Evolutionary conservation across 805 yeast species (phyloP), one percentile per base, ranked within the genome.

Genomic region (Saturnispora silvae): DNA sequence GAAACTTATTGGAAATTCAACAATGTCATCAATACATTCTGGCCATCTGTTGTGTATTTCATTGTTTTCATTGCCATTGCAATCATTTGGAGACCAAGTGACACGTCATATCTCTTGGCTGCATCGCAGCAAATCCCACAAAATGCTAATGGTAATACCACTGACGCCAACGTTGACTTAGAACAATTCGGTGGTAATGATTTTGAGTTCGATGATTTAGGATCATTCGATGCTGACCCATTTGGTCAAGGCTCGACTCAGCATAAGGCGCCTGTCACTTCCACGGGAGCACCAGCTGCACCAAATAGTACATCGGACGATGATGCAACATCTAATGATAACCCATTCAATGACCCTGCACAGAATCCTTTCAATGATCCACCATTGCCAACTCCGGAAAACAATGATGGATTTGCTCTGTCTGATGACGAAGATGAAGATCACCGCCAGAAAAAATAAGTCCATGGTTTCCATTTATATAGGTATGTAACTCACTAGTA

Each of bases 41-140:
- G 97, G 96, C 95, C 96, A 28, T 78, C 94, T 34, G 70, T 85
- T 34, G 79, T 86, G 11, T 92, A 85, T 61, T 84, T 82, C 53
- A 60, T 78, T 33, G 87, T 87, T 27, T 87, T 92, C 56, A 71
- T 80, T 50, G 73, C 86, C 8, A 68, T 92, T 45, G 83, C 95
- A 4, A 75, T 86, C 64, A 72, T 92, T 45, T 92, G 98, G 98
- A 79, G 98, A 59, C 99, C 99, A 37, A 89, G 96, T 0, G 92
- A 81, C 48, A 85, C 95, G 28, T 86, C 95, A 40, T 82, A 87
- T 52, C 79, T 94, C 74, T 72, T 92, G 53, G 97, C 96, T 10
- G 87, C 87, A 44, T 83, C 96, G 2, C 84, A 85, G 37, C 97
- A 92, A 61, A 66, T 92, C 31, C 92, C 95, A 46, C 81, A 53